These are phyloP conservation scores for Paracamarosporium sp. DNA, from an alignment of 2,329 filamentous ascomycete species.

Conservation along the genomic window DNA sequence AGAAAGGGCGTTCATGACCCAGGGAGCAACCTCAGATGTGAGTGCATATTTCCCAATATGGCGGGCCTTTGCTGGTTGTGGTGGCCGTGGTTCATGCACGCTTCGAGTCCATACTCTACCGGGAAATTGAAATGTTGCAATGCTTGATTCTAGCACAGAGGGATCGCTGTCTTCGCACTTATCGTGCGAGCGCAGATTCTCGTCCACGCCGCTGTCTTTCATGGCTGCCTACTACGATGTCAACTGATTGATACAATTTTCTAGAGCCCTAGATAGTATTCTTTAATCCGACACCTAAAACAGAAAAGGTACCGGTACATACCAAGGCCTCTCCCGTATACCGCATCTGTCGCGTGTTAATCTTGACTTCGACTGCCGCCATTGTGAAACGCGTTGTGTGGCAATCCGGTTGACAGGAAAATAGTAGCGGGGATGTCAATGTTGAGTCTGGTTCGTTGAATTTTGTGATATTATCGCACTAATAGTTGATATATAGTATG, in stretches of 20 bases:
- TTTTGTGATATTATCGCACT: too few relatives aligned
- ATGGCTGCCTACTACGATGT: background rate
- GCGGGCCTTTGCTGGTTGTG: conserved; percentile 1
- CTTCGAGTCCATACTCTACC: background rate
- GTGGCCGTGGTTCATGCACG: background rate
- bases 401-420: background rate
- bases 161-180: background rate
- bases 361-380: background rate
- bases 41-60: conserved; percentile 8
- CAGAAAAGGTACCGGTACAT: background rate
- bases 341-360: background rate
- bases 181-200: background rate
- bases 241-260: too few relatives aligned
- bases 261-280: too few relatives aligned
- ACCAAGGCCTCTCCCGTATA: background rate
- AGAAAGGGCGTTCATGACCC: background rate
- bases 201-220: conserved; percentile 3
- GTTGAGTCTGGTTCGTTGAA: background rate
- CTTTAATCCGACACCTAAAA: too few relatives aligned
- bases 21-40: conserved; percentile 2
- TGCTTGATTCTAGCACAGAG: background rate
- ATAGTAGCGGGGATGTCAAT: background rate
- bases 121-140: background rate
- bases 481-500: too few relatives aligned
- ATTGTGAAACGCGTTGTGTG: background rate